phyloP scores from a whole-genome alignment of 2,329 filamentous ascomycete species.

The Didymella keratinophila region DNA sequence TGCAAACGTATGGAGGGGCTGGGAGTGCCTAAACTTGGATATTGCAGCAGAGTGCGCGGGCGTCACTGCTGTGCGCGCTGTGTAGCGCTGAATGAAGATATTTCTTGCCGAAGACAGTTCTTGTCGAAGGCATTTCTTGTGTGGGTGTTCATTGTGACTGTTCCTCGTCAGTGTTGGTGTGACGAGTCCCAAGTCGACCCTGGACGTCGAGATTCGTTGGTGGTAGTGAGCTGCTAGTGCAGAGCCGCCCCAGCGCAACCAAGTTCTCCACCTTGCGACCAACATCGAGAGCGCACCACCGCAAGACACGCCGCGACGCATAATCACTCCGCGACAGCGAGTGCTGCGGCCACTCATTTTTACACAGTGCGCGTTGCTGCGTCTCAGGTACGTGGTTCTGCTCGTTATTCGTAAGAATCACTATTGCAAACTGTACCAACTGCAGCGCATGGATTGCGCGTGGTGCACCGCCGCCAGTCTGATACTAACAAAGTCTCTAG shows the following conservation, averaged over 20 bases:
- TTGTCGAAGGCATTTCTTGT: neutral
- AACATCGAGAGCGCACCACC: neutral
- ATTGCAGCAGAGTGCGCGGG: neutral
- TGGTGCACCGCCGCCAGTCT: neutral
- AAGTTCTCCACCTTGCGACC: neutral
- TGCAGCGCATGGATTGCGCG: neutral
- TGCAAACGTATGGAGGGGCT: slow-evolving; percentile 19
- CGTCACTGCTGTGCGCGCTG: neutral
- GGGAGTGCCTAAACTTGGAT: slow-evolving; percentile 4
- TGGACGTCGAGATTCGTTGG: slow-evolving; percentile 4
- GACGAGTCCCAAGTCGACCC: neutral
- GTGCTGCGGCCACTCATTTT: slow-evolving; percentile 10
- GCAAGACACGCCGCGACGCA: no score
- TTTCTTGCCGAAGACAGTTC: neutral
- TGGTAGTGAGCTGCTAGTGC: slow-evolving; percentile 7
- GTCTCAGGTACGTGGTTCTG: neutral
- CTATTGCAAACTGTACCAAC: neutral
- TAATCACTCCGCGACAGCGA: slow-evolving; percentile 1
- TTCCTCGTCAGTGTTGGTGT: neutral
- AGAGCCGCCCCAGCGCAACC: slow-evolving; percentile 5
- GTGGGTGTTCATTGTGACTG: neutral
- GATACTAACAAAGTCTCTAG: slow-evolving; percentile 1
- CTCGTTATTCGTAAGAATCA: neutral
- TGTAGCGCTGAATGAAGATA: neutral
- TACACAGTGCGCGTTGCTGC: slow-evolving; percentile 5